Percentiles rank a stretch among this genome's conserved stretches.
These are phyloP conservation scores for Stagonosporopsis vannaccii DNA, from an alignment of 2,329 filamentous ascomycete species.

Conservation along the genomic window DNA sequence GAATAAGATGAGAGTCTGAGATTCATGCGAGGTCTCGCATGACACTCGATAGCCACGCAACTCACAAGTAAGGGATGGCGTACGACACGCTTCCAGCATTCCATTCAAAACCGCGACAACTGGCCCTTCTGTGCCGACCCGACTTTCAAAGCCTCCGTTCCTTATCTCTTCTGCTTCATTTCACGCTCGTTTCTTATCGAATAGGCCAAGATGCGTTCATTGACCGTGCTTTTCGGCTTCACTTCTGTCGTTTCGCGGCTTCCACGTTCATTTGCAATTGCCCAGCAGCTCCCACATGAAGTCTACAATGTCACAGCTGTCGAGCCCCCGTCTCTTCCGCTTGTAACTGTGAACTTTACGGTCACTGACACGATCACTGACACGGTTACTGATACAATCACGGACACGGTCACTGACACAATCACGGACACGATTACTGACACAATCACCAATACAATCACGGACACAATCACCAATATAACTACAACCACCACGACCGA, in stretches of 20 bases:
- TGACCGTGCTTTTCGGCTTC: slow-evolving; percentile 10
- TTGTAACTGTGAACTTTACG: slow-evolving; percentile 19
- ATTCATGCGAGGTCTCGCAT: slow-evolving; percentile 11
- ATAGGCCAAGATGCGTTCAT: slow-evolving; percentile 7
- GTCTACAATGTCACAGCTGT: slow-evolving; percentile 15
- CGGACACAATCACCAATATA: slow-evolving; percentile 1
- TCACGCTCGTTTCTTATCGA: slow-evolving; percentile 9
- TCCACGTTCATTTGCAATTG: slow-evolving; percentile 8
- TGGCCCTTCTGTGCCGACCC: slow-evolving; percentile 2
- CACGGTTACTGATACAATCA: slow-evolving; percentile 28
- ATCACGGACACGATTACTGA: slow-evolving; percentile 1
- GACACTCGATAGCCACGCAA: slow-evolving; percentile 3
- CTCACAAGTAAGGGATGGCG: slow-evolving; percentile 11
- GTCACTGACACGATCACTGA: slow-evolving; percentile 34
- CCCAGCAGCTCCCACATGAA: slow-evolving; percentile 9
- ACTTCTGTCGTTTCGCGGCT: slow-evolving; percentile 10
- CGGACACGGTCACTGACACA: slow-evolving; percentile 24
- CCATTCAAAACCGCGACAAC: slow-evolving; percentile 15
- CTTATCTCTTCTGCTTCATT: slow-evolving; percentile 1
- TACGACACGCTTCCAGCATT: slow-evolving; percentile 8
- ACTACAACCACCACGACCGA: slow-evolving; percentile 3
- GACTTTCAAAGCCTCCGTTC: slow-evolving; percentile 3
- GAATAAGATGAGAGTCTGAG: neutral
- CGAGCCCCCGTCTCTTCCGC: neutral
- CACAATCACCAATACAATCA: slow-evolving; percentile 5